A percentile compares a stretch with the other conserved stretches of the same genome.
phyloP scores from a whole-genome alignment of 2,329 filamentous ascomycete species.

The Fusarium setosum region DNA sequence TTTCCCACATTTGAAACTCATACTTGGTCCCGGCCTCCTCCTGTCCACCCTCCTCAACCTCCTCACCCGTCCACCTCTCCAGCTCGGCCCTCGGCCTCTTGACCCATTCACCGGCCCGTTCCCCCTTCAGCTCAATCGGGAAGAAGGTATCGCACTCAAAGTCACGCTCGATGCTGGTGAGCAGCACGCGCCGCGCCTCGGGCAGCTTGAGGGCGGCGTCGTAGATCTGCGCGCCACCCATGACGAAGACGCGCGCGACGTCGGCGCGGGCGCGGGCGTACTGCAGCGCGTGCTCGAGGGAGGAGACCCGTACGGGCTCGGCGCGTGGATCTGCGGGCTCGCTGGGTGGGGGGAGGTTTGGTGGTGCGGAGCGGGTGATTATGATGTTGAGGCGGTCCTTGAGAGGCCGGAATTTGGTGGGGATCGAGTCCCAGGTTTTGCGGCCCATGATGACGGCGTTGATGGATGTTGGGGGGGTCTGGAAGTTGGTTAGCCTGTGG shows the following conservation, averaged over 20 bases:
- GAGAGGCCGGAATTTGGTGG: conserved; percentile 80
- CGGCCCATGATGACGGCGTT: conserved; percentile 97
- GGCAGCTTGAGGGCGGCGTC: conserved; percentile 70
- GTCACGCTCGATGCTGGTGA: conserved; percentile 75
- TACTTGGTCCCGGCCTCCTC: conserved; percentile 74
- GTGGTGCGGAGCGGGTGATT: conserved; percentile 68
- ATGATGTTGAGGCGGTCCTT: conserved; percentile 85
- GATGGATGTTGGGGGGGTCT: conserved; percentile 49
- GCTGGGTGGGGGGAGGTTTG: conserved; percentile 14
- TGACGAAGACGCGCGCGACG: conserved; percentile 79
- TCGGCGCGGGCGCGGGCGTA: conserved; percentile 54
- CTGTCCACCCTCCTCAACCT: conserved; percentile 64
- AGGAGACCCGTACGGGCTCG: conserved; percentile 67
- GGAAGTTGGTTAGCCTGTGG: background rate
- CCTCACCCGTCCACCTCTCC: conserved; percentile 74
- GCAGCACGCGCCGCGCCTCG: conserved; percentile 71
- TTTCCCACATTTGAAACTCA: conserved; percentile 81
- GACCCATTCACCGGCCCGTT: conserved; percentile 62
- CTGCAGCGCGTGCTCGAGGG: conserved; percentile 68
- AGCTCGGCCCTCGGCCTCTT: conserved; percentile 64
- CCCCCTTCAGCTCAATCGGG: conserved; percentile 64
- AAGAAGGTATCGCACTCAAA: conserved; percentile 85
- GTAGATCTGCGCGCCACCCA: conserved; percentile 92
- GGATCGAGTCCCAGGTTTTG: conserved; percentile 96
- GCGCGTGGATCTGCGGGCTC: conserved; percentile 20